Evolutionary conservation across 176 grass and related monocot genomes (phyloP), one percentile per base, ranked within the genome.

Genomic region (Bonia amplexicaulis): DNA sequence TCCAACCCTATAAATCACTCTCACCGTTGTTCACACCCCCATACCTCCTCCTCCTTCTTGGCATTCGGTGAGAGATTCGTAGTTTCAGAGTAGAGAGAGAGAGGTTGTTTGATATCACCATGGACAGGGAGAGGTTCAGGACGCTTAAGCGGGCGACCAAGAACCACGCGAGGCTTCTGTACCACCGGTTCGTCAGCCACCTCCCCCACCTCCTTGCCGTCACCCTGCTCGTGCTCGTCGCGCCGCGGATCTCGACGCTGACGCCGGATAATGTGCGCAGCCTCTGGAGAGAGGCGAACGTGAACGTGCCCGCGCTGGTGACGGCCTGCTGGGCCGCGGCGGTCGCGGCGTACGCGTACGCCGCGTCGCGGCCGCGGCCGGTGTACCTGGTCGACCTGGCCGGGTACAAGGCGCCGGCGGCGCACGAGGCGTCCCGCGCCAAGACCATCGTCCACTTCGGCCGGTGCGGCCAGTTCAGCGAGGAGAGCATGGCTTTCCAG

Each of bases 401-500:
- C 12, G 85, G 91, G 7, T 89, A 88, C 95, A 83, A 83, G 75
- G 81, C 16, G 62, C 91, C n/a, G 45, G 82, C 5, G 0, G 2
- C 33, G n/a, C 89, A 90, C 76, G 86, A 89, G 85, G 91, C 93
- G 31, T 83, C 89, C 2, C 93, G 95, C 23, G 69, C 86, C 66
- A 82, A 74, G 73, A 92, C 92, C 29, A 85, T 98, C 74, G 66
- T 62, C 6, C 95, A 95, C 85, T 95, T 98, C 74, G 20, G 48
- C 1, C 69, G 45, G 6, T 91, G 84, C 62, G 91, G 95, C 1
- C 27, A 44, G 23, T 94, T 95, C 82, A 60, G 54, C 76, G 87
- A 87, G 14, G 85, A 92, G 86, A 93, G 89, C 85, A 71, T 98
- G 87, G 84, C 88, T 45, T 98, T 98, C 89, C 95, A 98, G 86